phyloP scores from a whole-genome alignment of 2,329 filamentous ascomycete species.

The Biscogniauxia marginata region DNA sequence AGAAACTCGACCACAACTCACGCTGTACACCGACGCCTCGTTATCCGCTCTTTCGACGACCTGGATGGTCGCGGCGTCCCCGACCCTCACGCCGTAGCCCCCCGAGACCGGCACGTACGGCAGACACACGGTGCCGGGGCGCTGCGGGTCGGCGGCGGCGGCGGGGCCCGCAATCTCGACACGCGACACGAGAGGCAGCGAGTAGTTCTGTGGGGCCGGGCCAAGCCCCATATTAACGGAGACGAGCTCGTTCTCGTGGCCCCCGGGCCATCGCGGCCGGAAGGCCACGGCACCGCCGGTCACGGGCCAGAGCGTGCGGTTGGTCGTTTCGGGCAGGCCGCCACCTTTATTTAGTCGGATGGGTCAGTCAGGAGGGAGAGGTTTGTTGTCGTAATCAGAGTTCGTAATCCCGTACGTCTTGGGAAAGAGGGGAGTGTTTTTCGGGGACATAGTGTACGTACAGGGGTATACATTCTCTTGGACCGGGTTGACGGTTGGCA shows the following conservation, averaged over 20 bases:
- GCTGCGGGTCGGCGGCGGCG: slow-evolving; percentile 61
- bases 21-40: slow-evolving; percentile 66
- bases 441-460: too few relatives aligned
- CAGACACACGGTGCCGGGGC: slow-evolving; percentile 66
- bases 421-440: too few relatives aligned
- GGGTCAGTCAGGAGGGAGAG: too few relatives aligned
- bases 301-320: slow-evolving; percentile 70
- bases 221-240: slow-evolving; percentile 72
- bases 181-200: slow-evolving; percentile 60
- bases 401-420: too few relatives aligned
- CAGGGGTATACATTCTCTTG: slow-evolving; percentile 56
- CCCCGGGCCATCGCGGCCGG: slow-evolving; percentile 72
- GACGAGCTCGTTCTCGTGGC: slow-evolving; percentile 63
- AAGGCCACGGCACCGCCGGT: slow-evolving; percentile 64
- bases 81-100: slow-evolving; percentile 56
- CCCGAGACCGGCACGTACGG: slow-evolving; percentile 66
- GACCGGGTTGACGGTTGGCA: slow-evolving; percentile 47
- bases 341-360: slow-evolving; percentile 65
- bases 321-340: slow-evolving; percentile 63
- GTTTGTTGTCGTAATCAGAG: too few relatives aligned
- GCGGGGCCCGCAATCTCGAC: slow-evolving; percentile 67
- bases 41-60: slow-evolving; percentile 66
- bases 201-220: slow-evolving; percentile 63
- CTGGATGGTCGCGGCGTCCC: slow-evolving; percentile 72
- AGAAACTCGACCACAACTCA: slow-evolving; percentile 44